These are phyloP conservation scores for Podospora pseudopauciseta DNA, from an alignment of 495 filamentous ascomycete genomes.

Conservation along the genomic window DNA sequence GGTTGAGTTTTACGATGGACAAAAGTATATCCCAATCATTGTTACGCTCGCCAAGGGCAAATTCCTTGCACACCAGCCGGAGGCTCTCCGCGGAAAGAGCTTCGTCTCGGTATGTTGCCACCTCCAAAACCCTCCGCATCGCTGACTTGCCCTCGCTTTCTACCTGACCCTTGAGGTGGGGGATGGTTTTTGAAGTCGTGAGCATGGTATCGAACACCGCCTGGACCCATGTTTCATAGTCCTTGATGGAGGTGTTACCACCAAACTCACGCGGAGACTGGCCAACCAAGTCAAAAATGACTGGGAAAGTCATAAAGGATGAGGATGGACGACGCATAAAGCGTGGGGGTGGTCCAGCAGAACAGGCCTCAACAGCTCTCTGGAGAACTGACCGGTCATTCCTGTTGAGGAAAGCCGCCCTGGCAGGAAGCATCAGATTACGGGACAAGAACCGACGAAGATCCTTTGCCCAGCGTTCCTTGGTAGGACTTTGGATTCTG, in stretches of 20 bases:
- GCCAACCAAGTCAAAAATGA: constrained; percentile 57
- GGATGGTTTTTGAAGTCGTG: constrained; percentile 22
- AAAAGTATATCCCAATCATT: constrained; percentile 62
- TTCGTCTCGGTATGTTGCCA: constrained; percentile 32
- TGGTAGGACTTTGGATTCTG: constrained; percentile 17
- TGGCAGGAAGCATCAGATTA: constrained; percentile 67
- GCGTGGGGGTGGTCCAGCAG: constrained; percentile 3
- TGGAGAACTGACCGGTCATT: constrained; percentile 35
- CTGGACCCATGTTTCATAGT: constrained; percentile 65
- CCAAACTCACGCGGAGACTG: constrained; percentile 53
- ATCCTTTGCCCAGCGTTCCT: constrained; percentile 34
- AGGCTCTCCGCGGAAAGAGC: constrained; percentile 32
- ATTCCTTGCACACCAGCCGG: constrained; percentile 38
- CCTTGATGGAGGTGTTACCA: constrained; percentile 48
- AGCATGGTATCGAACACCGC: constrained; percentile 56
- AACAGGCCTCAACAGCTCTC: constrained; percentile 31
- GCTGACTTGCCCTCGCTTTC: constrained; percentile 20
- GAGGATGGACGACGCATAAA: constrained; percentile 8
- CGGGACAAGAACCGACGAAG: constrained; percentile 63
- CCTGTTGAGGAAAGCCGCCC: constrained; percentile 51
- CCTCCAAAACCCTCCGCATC: constrained; percentile 39
- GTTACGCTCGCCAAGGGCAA: constrained; percentile 35
- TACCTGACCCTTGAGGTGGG: neutral
- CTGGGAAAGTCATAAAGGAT: constrained; percentile 36
- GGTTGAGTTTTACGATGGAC: constrained; percentile 59